Percentiles rank a stretch among this genome's conserved stretches.
These are phyloP conservation scores for Blastocladiella britannica DNA, from an alignment of 192 early-diverging fungal genomes.

Conservation along the genomic window DNA sequence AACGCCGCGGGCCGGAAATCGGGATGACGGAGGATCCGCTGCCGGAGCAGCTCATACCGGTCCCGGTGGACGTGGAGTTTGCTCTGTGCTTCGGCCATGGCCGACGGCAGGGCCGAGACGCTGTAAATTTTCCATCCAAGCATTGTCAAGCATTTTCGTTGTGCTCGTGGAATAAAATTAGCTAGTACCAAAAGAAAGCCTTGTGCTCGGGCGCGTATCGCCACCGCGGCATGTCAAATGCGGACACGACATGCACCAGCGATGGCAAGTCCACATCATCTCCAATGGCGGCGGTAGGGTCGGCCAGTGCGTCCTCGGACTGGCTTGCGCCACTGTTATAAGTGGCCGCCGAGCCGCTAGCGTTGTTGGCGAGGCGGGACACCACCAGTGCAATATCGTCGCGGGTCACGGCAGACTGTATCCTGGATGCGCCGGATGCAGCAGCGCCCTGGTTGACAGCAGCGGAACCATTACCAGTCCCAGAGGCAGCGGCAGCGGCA, in stretches of 20 bases:
- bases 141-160: too few relatives aligned
- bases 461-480: too few relatives aligned
- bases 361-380: not conserved
- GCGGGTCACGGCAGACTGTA: too few relatives aligned
- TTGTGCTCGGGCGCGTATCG: constrained; percentile 41
- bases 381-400: not conserved
- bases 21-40: constrained; percentile 61
- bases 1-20: constrained; percentile 48
- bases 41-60: constrained; percentile 55
- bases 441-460: too few relatives aligned
- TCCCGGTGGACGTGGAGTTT: constrained; percentile 50
- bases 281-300: too few relatives aligned
- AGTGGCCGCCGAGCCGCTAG: too few relatives aligned
- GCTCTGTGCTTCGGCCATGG: constrained; percentile 37
- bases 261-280: constrained; percentile 27
- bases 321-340: too few relatives aligned
- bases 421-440: too few relatives aligned
- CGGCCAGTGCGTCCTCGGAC: too few relatives aligned
- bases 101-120: constrained; percentile 6
- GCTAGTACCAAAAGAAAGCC: constrained; percentile 34
- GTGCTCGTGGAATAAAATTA: too few relatives aligned
- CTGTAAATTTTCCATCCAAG: too few relatives aligned
- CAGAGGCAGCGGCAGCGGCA: not conserved
- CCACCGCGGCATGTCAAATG: constrained; percentile 51
- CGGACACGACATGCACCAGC: constrained; percentile 45